Conservation (phyloP, 768 basidiomycete genomes). For the Rhizopogon roseolus region DNA sequence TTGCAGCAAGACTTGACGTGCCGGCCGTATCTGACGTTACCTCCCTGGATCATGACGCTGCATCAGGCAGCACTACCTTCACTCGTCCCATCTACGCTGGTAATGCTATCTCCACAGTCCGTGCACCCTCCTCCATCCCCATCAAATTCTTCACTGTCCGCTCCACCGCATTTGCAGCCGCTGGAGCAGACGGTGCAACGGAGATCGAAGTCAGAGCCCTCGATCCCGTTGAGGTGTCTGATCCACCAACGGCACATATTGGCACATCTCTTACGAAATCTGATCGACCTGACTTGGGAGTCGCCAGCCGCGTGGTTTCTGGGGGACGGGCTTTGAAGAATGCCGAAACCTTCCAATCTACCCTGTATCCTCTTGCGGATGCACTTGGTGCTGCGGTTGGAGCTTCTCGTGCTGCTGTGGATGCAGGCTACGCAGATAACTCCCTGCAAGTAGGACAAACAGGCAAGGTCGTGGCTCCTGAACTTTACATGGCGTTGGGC, state of each 20-base stretch:
- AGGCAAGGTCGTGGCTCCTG: slow-evolving; percentile 96
- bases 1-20: slow-evolving; percentile 84
- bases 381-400: slow-evolving; percentile 92
- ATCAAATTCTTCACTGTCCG: slow-evolving; percentile 96
- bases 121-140: slow-evolving; percentile 67
- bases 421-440: slow-evolving; percentile 97
- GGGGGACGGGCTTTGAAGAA: slow-evolving; percentile 95
- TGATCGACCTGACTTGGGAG: slow-evolving; percentile 87
- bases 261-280: slow-evolving; percentile 81
- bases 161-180: slow-evolving; percentile 82
- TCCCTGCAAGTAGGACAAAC: slow-evolving; percentile 99
- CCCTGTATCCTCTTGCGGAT: slow-evolving; percentile 90
- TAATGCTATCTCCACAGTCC: slow-evolving; percentile 92
- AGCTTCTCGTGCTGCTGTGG: slow-evolving; percentile 96
- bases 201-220: slow-evolving; percentile 58
- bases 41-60: slow-evolving; percentile 59
- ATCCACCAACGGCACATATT: slow-evolving; percentile 53
- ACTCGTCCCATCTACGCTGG: slow-evolving; percentile 96
- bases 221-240: slow-evolving; percentile 57
- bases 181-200: slow-evolving; percentile 40
- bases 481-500: slow-evolving; percentile 93
- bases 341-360: slow-evolving; percentile 84
- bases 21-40: slow-evolving; percentile 79
- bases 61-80: slow-evolving; percentile 77
- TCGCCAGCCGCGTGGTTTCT: slow-evolving; percentile 85